phyloP scores from a whole-genome alignment of 495 filamentous ascomycete species.

The Parachaetomium inaequale region DNA sequence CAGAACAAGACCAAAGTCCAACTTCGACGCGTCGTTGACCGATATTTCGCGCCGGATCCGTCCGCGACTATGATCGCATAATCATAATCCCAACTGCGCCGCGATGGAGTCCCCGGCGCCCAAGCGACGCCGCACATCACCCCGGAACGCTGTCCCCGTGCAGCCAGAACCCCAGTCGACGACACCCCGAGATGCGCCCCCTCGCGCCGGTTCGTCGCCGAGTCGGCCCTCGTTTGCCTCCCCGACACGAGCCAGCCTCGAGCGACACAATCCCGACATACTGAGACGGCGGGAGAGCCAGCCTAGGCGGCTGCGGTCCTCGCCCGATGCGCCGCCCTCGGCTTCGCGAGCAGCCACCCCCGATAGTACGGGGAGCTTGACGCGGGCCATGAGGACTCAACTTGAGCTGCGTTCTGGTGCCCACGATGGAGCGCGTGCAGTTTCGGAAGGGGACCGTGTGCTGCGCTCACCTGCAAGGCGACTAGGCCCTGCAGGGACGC shows the following conservation, averaged over 20 bases:
- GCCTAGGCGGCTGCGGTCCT: slow-evolving; percentile 31
- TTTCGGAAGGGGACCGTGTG: slow-evolving; percentile 38
- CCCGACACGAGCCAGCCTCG: slow-evolving; percentile 61
- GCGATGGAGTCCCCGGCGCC: slow-evolving; percentile 55
- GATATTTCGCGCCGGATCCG: neutral
- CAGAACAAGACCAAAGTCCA: slow-evolving; percentile 5
- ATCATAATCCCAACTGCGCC: slow-evolving; percentile 9
- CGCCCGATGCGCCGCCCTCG: slow-evolving; percentile 24
- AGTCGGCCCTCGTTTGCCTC: slow-evolving; percentile 59
- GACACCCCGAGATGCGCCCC: slow-evolving; percentile 19
- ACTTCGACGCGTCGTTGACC: slow-evolving; percentile 25
- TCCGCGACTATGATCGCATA: slow-evolving; percentile 19
- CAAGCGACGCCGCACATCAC: slow-evolving; percentile 62
- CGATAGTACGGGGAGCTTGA: slow-evolving; percentile 22
- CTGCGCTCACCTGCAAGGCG: slow-evolving; percentile 38
- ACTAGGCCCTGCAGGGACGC: slow-evolving; percentile 22
- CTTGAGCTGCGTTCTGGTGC: slow-evolving; percentile 15
- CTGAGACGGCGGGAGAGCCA: slow-evolving; percentile 46
- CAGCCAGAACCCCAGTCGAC: slow-evolving; percentile 23
- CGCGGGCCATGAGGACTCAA: slow-evolving; percentile 17
- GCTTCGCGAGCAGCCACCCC: slow-evolving; percentile 28
- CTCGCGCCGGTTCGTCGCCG: neutral
- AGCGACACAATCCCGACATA: slow-evolving; percentile 60
- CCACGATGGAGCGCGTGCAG: slow-evolving; percentile 17
- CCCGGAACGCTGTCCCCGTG: slow-evolving; percentile 37